Base-by-base conservation (phyloP, 345 rosid species). In the Gossypium bickii region DNA sequence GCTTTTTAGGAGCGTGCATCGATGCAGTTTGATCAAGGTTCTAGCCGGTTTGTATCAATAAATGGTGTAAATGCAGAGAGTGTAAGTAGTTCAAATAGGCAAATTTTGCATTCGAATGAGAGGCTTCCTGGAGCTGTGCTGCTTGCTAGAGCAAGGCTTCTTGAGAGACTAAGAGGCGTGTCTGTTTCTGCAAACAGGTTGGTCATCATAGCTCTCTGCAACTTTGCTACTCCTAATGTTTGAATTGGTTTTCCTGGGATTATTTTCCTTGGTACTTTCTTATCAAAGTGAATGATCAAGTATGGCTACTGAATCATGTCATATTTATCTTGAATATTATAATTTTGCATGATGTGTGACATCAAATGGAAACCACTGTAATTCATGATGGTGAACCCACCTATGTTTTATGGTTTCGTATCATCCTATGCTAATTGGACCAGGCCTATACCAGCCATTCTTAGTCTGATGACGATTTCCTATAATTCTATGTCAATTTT, bases 121-220 rank as follows among this genome's bases (percentile, higher is more conserved):
- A 87, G 98, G 86, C 98, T 95, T 74, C 99, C 99, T 65, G 97
- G 96, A 56, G 79, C 92, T 71, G 99, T 95, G 77, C 83, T 91
- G 27, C 98, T 91, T 75, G 98, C 99, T 13, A 91, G 97, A 82
- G 97, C 80, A 74, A 89, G 98, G 83, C 98, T 95, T 80, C 83
- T 88, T 79, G 97, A 93, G 85, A 87, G 99, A 83, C 79, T 95
- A 67, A 89, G 97, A 81, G 94, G 97, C 17, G 91, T 89, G 41
- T 82, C 92, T 52, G 76, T 85, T 56, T 83, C 94, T 82, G 83
- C 58, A 68, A 81, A 83, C 89, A 89, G 98, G 98, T 92, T 41
- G 72, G 79, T 81, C 45, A 59, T 56, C 34, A 48, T 7, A 34
- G 20, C 55, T 25, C 41, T 24, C 9, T 72, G 4, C 43, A 27